These are phyloP conservation scores for Hypericum androsaemum DNA, from an alignment of 345 rosid species.

Conservation along the genomic window DNA sequence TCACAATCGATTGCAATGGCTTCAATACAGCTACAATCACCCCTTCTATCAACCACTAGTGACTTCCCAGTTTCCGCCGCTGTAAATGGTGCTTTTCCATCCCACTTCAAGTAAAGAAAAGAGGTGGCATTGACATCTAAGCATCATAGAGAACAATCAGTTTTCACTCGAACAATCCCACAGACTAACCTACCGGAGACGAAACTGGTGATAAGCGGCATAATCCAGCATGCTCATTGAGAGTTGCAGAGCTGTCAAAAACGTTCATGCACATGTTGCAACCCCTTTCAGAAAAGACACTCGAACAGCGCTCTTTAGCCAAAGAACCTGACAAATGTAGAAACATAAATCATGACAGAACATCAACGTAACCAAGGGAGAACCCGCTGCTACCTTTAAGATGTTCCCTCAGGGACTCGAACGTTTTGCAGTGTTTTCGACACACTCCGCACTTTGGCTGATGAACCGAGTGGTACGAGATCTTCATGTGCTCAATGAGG, in stretches of 20 bases:
- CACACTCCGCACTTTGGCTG: constrained; percentile 62
- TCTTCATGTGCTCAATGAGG: constrained; percentile 78
- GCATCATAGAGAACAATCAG: too few relatives aligned
- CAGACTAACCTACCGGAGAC: constrained; percentile 38
- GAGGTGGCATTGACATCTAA: neutral
- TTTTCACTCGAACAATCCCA: neutral
- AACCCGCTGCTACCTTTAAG: constrained; percentile 32
- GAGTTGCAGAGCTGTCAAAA: constrained; percentile 31
- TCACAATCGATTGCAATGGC: constrained; percentile 65
- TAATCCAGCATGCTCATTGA: constrained; percentile 31
- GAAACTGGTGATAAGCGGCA: constrained; percentile 38
- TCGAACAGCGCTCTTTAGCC: constrained; percentile 34
- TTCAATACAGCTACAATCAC: constrained; percentile 18
- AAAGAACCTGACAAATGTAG: constrained; percentile 28
- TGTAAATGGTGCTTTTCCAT: constrained; percentile 7
- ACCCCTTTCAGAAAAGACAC: constrained; percentile 39
- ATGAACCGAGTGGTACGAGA: constrained; percentile 57
- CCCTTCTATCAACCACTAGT: constrained; percentile 8
- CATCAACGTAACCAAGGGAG: neutral
- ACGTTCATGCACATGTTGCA: constrained; percentile 50
- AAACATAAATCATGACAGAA: constrained; percentile 1
- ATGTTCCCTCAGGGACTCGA: constrained; percentile 64
- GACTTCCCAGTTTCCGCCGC: constrained; percentile 14
- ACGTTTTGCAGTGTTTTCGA: constrained; percentile 60
- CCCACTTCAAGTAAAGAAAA: constrained; percentile 19